Conservation (phyloP, 2,329 filamentous ascomycete genomes). For the Ceratocystis cacaofunesta region DNA sequence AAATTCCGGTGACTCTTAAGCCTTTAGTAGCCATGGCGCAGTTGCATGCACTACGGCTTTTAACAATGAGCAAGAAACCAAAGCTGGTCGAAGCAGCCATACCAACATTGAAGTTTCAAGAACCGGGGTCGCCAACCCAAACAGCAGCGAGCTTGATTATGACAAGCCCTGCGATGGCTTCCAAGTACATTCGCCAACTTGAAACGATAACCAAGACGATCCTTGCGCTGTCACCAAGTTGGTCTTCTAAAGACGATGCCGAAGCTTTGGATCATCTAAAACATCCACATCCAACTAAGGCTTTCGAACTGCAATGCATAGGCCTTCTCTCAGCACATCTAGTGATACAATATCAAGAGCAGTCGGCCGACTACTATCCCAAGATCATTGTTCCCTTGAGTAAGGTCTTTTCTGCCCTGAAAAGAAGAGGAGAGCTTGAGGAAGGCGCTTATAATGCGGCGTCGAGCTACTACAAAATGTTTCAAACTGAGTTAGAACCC, state of each 20-base stretch:
- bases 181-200: constrained; percentile 49
- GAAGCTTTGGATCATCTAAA: constrained; percentile 38
- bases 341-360: constrained; percentile 13
- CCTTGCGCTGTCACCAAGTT: constrained; percentile 50
- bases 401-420: constrained; percentile 16
- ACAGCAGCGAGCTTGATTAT: constrained; percentile 8
- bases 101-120: constrained; percentile 37
- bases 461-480: constrained; percentile 14
- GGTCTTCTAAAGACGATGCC: constrained; percentile 48
- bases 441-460: constrained; percentile 9
- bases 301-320: constrained; percentile 48
- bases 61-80: constrained; percentile 45
- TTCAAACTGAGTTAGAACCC: constrained; percentile 11
- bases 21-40: constrained; percentile 48
- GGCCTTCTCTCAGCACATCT: constrained; percentile 31
- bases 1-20: constrained; percentile 31
- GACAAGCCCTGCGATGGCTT: constrained; percentile 27
- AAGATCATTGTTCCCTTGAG: constrained; percentile 15
- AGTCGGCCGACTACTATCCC: constrained; percentile 11
- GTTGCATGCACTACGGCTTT: constrained; percentile 47
- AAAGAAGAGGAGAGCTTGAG: constrained; percentile 13
- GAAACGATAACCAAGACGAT: constrained; percentile 51
- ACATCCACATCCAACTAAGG: constrained; percentile 40
- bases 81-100: constrained; percentile 42
- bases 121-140: constrained; percentile 19